These are phyloP conservation scores for Puccinia novopanici DNA, from an alignment of 1,284 basidiomycete genomes.

Conservation along the genomic window DNA sequence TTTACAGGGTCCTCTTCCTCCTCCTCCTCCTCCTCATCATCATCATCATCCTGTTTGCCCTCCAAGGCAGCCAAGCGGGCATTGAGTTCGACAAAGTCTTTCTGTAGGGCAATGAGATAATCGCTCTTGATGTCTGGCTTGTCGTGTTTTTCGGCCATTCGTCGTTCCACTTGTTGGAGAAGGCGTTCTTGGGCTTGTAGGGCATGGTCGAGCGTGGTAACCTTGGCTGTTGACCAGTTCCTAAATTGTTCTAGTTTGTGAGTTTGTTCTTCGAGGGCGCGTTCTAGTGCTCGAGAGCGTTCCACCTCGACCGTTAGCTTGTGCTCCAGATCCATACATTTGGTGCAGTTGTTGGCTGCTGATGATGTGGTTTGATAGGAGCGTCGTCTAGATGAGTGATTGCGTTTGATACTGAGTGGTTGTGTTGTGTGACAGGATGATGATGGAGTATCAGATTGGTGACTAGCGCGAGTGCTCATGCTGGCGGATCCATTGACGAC, in stretches of 20 bases:
- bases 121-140: slow-evolving; percentile 39
- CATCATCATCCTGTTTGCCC: slow-evolving; percentile 2
- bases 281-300: slow-evolving; percentile 5
- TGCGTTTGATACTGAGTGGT: neutral
- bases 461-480: slow-evolving; percentile 19
- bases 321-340: slow-evolving; percentile 28
- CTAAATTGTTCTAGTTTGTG: slow-evolving; percentile 34
- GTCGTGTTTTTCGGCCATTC: slow-evolving; percentile 14
- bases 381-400: neutral
- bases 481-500: slow-evolving; percentile 40
- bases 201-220: slow-evolving; percentile 29
- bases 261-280: slow-evolving; percentile 15
- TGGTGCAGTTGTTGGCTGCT: neutral
- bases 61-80: slow-evolving; percentile 25
- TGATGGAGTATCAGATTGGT: neutral
- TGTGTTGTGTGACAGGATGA: neutral
- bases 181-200: slow-evolving; percentile 32
- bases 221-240: slow-evolving; percentile 47
- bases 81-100: slow-evolving; percentile 45
- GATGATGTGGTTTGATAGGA: slow-evolving; percentile 13
- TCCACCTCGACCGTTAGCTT: neutral
- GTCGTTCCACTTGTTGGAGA: slow-evolving; percentile 28
- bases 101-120: slow-evolving; percentile 47
- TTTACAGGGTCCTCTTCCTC: neutral
- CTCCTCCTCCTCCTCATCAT: neutral